Percentiles rank a stretch among this genome's conserved stretches.
These are phyloP conservation scores for Lentinus tigrinus DNA, from an alignment of 768 basidiomycete species.

Conservation along the genomic window DNA sequence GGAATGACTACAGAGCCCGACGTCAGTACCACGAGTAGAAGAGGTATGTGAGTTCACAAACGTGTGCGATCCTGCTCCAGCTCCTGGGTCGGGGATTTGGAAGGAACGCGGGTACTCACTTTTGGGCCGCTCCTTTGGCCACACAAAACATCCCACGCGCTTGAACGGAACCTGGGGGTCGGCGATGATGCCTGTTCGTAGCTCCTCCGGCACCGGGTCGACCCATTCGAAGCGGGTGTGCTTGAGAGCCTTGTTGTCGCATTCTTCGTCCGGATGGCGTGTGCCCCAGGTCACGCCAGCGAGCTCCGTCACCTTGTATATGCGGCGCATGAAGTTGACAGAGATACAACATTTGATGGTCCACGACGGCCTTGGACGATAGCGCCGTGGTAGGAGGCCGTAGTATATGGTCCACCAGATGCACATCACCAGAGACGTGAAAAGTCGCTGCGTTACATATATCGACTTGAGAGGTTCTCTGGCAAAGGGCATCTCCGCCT, in stretches of 20 bases:
- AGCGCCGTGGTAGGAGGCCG: slow-evolving; percentile 39
- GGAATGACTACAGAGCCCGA: slow-evolving; percentile 4
- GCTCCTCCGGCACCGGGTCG: slow-evolving; percentile 38
- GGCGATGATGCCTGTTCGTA: slow-evolving; percentile 42
- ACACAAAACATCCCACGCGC: slow-evolving; percentile 46
- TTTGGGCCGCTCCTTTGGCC: slow-evolving; percentile 38
- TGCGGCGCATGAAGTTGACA: slow-evolving; percentile 51
- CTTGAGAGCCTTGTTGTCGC: slow-evolving; percentile 33
- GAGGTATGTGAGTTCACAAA: not conserved
- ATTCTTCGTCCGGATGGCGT: slow-evolving; percentile 41
- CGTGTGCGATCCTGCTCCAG: too few species aligned
- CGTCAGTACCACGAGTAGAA: not conserved
- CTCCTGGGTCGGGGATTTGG: not conserved
- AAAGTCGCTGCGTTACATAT: slow-evolving; percentile 47
- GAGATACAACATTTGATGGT: slow-evolving; percentile 47
- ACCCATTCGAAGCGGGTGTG: slow-evolving; percentile 53
- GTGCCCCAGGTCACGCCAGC: slow-evolving; percentile 58
- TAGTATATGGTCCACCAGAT: slow-evolving; percentile 47
- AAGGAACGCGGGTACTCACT: slow-evolving; percentile 4
- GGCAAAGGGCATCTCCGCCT: slow-evolving; percentile 43
- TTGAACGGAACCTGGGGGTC: slow-evolving; percentile 40
- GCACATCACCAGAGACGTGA: slow-evolving; percentile 48
- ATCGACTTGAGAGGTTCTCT: slow-evolving; percentile 45
- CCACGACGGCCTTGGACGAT: slow-evolving; percentile 51
- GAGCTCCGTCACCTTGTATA: slow-evolving; percentile 53